These are phyloP conservation scores for Diaporthe sp. DNA, from an alignment of 2,329 filamentous ascomycete genomes.

Conservation along the genomic window DNA sequence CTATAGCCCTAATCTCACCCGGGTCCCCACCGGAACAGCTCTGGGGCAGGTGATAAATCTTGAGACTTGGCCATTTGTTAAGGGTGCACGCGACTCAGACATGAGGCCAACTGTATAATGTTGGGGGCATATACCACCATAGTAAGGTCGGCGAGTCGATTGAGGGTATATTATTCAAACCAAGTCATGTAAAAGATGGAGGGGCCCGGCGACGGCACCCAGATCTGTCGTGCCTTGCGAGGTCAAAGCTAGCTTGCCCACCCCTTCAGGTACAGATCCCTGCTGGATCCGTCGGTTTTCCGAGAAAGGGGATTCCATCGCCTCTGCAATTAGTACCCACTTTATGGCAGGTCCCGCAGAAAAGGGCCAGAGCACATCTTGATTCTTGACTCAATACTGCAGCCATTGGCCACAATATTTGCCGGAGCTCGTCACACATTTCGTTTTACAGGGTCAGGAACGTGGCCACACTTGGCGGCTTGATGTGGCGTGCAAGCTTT, in stretches of 20 bases:
- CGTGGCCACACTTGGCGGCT: slow-evolving; percentile 4
- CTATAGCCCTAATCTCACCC: neutral
- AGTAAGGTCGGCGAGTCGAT: neutral
- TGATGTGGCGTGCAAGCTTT: slow-evolving; percentile 7
- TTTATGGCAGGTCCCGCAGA: neutral
- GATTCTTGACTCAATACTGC: slow-evolving; percentile 6
- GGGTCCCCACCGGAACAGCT: neutral
- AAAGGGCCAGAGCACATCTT: slow-evolving; percentile 20
- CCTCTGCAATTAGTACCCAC: slow-evolving; percentile 3
- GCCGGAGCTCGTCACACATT: slow-evolving; percentile 22
- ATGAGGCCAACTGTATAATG: neutral
- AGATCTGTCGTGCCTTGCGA: slow-evolving; percentile 33
- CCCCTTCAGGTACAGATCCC: slow-evolving; percentile 11
- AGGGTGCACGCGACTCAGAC: neutral
- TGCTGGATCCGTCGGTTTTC: neutral
- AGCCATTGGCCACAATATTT: slow-evolving; percentile 21
- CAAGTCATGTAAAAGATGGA: slow-evolving; percentile 19
- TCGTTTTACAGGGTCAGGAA: slow-evolving; percentile 28
- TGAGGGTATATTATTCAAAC: neutral
- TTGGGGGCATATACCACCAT: neutral
- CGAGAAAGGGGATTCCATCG: neutral
- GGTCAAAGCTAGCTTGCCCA: neutral
- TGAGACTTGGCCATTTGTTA: neutral
- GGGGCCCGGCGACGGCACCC: slow-evolving; percentile 1
- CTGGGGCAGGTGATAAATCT: no score